Percentiles rank a stretch among this genome's conserved stretches.
These are phyloP conservation scores for Patellaria atrata DNA, from an alignment of 495 filamentous ascomycete genomes.

Conservation along the genomic window DNA sequence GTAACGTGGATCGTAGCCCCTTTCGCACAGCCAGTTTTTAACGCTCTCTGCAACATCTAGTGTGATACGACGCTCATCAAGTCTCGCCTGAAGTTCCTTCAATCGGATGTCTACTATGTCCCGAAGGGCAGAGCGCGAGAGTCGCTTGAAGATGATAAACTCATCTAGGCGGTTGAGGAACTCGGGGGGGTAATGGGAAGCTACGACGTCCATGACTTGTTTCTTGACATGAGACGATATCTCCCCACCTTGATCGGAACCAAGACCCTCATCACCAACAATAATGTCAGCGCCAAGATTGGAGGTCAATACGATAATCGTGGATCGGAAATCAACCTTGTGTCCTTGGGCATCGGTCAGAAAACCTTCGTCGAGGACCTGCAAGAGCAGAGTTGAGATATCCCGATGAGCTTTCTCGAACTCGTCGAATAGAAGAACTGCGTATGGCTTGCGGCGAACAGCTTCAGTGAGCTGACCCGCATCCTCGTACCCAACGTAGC, in stretches of 20 bases:
- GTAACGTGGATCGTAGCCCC: constrained; percentile 80
- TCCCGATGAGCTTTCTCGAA: constrained; percentile 96
- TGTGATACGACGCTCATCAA: constrained; percentile 73
- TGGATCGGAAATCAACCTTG: constrained; percentile 91
- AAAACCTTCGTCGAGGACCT: constrained; percentile 93
- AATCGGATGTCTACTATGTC: constrained; percentile 92
- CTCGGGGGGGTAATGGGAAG: constrained; percentile 66
- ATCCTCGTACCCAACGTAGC: constrained; percentile 94
- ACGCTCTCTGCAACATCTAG: constrained; percentile 56
- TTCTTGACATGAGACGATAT: constrained; percentile 54
- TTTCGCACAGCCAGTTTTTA: constrained; percentile 71
- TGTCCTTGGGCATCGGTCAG: constrained; percentile 91
- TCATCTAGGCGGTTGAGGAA: constrained; percentile 95
- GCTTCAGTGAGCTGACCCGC: constrained; percentile 94
- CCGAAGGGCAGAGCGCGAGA: constrained; percentile 60
- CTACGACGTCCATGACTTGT: constrained; percentile 82
- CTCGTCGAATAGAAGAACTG: constrained; percentile 88
- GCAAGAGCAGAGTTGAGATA: constrained; percentile 83
- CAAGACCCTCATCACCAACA: constrained; percentile 41
- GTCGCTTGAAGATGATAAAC: constrained; percentile 86
- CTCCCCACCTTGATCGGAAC: constrained; percentile 39
- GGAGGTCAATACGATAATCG: constrained; percentile 87
- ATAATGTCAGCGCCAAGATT: constrained; percentile 76
- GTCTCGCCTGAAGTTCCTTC: constrained; percentile 65
- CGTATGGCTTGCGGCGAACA: constrained; percentile 88